Evolutionary conservation across 495 filamentous ascomycete genomes (phyloP), one percentile per base, ranked within the genome.

Genomic region (Trichoderma orchidacearum): DNA sequence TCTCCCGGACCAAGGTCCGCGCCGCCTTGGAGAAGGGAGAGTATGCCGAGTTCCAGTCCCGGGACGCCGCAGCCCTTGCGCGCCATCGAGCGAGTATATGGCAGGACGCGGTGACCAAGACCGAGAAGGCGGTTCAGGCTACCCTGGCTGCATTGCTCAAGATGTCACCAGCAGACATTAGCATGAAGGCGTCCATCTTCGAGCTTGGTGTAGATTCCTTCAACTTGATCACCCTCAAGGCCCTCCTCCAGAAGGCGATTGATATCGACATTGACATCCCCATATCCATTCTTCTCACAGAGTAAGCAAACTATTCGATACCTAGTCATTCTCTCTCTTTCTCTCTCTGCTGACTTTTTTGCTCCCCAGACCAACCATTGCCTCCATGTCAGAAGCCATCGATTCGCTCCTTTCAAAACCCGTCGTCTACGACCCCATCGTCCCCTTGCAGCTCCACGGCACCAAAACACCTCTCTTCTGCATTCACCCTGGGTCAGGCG

Each of bases 401-500:
- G 36, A 34, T 27, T n/a, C 28, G 23, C 60, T 50, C n/a, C 51
- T n/a, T 21, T 34, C 34, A 45, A 27, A 55, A 56, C 53, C 52
- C 34, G 35, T 54, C 45, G 60, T 61, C 3, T 82, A 82, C 59
- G 66, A 78, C 54, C 73, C 79, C 0, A 63, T 83, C 25, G 71
- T 79, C 0, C 61, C 61, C 0, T 66, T 81, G 1, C 75, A 68
- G 28, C n/a, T 63, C 2, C 27, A 63, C n/a, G 76, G 76, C 1
- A 57, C 7, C 54, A 75, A 76, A 58, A 73, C 69, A 0, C 78
- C 81, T 0, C 72, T 83, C 6, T 84, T 72, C 69, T 71, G 81
- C 5, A 62, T 84, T 2, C 81, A 84, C 57, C 79, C 81, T 0
- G 80, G 80, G 3, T 69, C 77, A 1, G 79, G 79, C 12, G 80